Conservation (phyloP, 768 basidiomycete genomes). For the Strobilomyces echinocephalus region DNA sequence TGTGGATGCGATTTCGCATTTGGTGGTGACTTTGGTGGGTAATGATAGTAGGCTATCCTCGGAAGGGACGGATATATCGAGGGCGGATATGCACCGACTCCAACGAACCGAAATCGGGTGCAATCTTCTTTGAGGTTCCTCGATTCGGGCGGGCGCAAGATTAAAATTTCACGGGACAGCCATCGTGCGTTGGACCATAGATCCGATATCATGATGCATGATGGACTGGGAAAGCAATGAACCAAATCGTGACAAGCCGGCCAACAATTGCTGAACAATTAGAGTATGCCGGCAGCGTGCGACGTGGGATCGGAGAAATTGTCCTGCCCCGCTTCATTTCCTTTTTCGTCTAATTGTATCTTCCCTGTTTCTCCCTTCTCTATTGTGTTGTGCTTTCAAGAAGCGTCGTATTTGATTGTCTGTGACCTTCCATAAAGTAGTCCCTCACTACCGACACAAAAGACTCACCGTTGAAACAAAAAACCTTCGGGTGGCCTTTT, state of each 20-base stretch:
- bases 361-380: slow-evolving; percentile 30
- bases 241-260: slow-evolving; percentile 6
- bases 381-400: slow-evolving; percentile 31
- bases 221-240: slow-evolving; percentile 9
- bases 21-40: no score
- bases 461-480: slow-evolving; percentile 28
- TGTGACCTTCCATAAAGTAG: slow-evolving; percentile 25
- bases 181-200: slow-evolving; percentile 10
- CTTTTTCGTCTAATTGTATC: slow-evolving; percentile 35
- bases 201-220: slow-evolving; percentile 23
- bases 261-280: slow-evolving; percentile 29
- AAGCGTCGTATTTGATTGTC: slow-evolving; percentile 22
- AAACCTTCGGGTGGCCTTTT: slow-evolving; percentile 27
- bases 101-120: slow-evolving; percentile 16
- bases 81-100: slow-evolving; percentile 1
- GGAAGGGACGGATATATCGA: slow-evolving; percentile 11
- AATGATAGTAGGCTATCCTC: not conserved
- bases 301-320: slow-evolving; percentile 20
- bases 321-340: slow-evolving; percentile 19
- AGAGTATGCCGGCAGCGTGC: slow-evolving; percentile 21
- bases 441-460: slow-evolving; percentile 36
- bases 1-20: no score
- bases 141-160: slow-evolving; percentile 25
- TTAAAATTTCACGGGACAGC: slow-evolving; percentile 15
- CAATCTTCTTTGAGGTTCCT: slow-evolving; percentile 29